phyloP scores from a whole-genome alignment of 352 stramenopile genomes.

The Plasmopara halstedii region DNA sequence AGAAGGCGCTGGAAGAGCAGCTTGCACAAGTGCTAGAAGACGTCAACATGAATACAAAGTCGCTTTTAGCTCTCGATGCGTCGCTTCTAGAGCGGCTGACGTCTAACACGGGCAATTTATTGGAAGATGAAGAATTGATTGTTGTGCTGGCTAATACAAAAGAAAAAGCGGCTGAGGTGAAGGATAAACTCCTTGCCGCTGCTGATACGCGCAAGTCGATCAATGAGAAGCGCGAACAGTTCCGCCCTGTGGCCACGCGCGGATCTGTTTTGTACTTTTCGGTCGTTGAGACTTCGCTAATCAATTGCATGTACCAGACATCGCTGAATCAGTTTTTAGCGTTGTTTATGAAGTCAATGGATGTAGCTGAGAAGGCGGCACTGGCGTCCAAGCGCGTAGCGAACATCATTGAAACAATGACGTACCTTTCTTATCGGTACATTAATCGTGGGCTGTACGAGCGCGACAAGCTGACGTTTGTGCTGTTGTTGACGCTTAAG shows the following conservation, averaged over 20 bases:
- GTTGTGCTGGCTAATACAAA: slow-evolving; percentile 97
- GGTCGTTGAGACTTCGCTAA: slow-evolving; percentile 96
- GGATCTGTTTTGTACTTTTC: slow-evolving; percentile 98
- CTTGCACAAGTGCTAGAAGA: slow-evolving; percentile 97
- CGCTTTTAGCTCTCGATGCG: slow-evolving; percentile 92
- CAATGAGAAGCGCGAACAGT: slow-evolving; percentile 98
- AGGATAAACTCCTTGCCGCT: slow-evolving; percentile 94
- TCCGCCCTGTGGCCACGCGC: slow-evolving; percentile 94
- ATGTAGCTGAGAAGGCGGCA: slow-evolving; percentile 94
- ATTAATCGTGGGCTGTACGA: slow-evolving; percentile 98
- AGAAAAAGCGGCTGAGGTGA: slow-evolving; percentile 97
- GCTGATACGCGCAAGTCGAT: slow-evolving; percentile 96
- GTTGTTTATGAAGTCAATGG: slow-evolving; percentile 98
- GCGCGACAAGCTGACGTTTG: slow-evolving; percentile 97
- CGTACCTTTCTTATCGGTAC: slow-evolving; percentile 98
- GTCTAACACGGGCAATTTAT: slow-evolving; percentile 95
- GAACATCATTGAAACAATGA: slow-evolving; percentile 99
- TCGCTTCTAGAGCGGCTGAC: slow-evolving; percentile 94
- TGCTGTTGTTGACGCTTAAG: slow-evolving; percentile 96
- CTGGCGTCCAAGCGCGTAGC: slow-evolving; percentile 96
- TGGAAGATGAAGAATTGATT: slow-evolving; percentile 99
- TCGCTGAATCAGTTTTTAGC: slow-evolving; percentile 96
- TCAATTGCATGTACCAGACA: slow-evolving; percentile 99
- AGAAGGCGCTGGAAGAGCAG: slow-evolving; percentile 97
- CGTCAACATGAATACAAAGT: slow-evolving; percentile 98